Evolutionary conservation across 345 rosid species (phyloP), one percentile per base, ranked within the genome.

Genomic region (Limnanthes douglasii): DNA sequence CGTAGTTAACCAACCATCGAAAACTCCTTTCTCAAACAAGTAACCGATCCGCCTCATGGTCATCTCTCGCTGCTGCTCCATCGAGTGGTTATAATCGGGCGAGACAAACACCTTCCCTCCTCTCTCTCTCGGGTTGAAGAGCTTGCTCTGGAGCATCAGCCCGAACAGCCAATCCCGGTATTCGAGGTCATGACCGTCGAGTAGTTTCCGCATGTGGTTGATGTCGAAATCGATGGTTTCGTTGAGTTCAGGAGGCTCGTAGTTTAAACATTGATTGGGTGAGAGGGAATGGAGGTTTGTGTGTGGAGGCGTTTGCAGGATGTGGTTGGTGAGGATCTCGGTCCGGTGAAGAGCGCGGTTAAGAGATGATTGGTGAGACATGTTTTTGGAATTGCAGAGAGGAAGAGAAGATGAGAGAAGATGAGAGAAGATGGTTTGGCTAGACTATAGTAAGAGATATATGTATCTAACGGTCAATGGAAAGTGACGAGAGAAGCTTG

Each of bases 61-160:
- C 43, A 77, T 64, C 67, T 83, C 93, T 5, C 97, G 55, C 54
- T 88, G 97, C 37, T 79, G 93, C 65, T 79, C 97, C 95, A 67
- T 88, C 17, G 93, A 42, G 69, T 83, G 95, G 57, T 83, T 83
- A 32, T 59, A 83, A 46, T 83, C 92, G 5, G 95, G 84, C 22
- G 51, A 39, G 31, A 74, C 70, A 39, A 65, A 88, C n/a, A 88
- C 50, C 60, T 57, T 68, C 26, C 78, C 90, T 11, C 90, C 97
- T 23, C 60, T 56, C 46, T 59, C 53, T 21, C 48, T 58, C n/a
- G 78, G 84, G 51, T 79, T 79, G 54, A 88, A 88, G 48, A 78
- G 31, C 49, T 59, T 57, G 68, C 72, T 65, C 65, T 72, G 86
- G 53, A 38, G 53, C 53, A 88, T 72, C 3, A 88, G 41, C 12